Evolutionary conservation across 2,329 filamentous ascomycete species (phyloP), one percentile per base, ranked within the genome.

Genomic region (Fusarium sp.): DNA sequence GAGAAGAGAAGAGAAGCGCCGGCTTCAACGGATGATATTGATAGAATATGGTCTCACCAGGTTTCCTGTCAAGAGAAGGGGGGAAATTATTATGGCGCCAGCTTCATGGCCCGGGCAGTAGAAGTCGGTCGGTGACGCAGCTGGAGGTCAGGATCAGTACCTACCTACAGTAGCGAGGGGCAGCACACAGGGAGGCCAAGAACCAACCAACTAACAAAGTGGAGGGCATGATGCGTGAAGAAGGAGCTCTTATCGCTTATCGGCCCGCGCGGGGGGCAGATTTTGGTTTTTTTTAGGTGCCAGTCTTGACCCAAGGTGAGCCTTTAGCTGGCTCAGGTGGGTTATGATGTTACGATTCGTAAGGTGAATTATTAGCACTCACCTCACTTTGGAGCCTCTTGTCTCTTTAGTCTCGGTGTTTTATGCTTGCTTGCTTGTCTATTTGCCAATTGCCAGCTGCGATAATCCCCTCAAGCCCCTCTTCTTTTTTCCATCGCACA

Each of bases 211-310:
- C 59, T 65, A 61, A 70, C 62, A 60, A 62, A 48, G 60, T 73
- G 71, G 69, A 58, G 67, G 57, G 65, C 58, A 67, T 67, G 60
- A 63, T 67, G 65, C 49, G 52, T 67, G 60, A 41, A 61, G 73
- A 61, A 68, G 45, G 69, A 77, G 70, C 74, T 73, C 75, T 77
- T 76, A 74, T 77, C 75, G 73, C 72, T 77, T 77, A 77, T 77
- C 75, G 75, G 71, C 55, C 67, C 72, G 73, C 72, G 75, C 67
- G 73, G 72, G 74, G 74, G 61, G n/a, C 18, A 46, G 54, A 57
- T 57, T 57, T 57, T 64, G 44, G 9, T 38, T 59, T 66, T 35
- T 57, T 57, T 33, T 15, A 21, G 39, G 54, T 57, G 29, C 12
- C 29, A 69, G 41, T 59, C 31, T 45, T 51, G 25, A 38, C 55